Conservation (phyloP, 163 green algal genomes). For the Coccomyxa subellipsoidea region DNA sequence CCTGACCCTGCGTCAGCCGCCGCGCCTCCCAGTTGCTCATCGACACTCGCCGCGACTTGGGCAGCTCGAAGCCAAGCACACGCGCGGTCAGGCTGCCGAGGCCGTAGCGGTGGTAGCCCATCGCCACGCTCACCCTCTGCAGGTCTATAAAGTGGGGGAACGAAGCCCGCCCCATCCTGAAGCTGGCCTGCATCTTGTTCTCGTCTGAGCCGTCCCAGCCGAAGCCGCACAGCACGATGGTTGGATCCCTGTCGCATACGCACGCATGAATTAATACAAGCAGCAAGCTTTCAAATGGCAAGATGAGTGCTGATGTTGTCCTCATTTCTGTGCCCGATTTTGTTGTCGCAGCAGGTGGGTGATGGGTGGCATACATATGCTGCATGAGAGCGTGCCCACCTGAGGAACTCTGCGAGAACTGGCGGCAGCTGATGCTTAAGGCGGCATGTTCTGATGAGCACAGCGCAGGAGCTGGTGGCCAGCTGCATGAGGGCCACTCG, state of each 20-base stretch:
- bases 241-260: constrained; percentile 8
- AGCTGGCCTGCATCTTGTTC: constrained; percentile 41
- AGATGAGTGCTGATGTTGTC: too few relatives aligned
- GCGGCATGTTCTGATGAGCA: constrained; percentile 44
- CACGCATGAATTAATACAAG: too few relatives aligned
- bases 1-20: constrained; percentile 39
- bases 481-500: constrained; percentile 58
- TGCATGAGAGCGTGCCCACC: too few relatives aligned
- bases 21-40: constrained; percentile 59
- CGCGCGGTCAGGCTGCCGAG: constrained; percentile 30
- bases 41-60: constrained; percentile 48
- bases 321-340: too few relatives aligned
- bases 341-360: too few relatives aligned
- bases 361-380: too few relatives aligned
- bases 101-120: constrained; percentile 44
- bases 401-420: neutral
- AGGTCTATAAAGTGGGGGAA: constrained; percentile 58
- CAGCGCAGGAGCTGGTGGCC: constrained; percentile 27
- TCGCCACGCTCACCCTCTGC: constrained; percentile 23
- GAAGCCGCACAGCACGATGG: constrained; percentile 42
- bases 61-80: constrained; percentile 46
- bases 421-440: neutral
- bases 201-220: constrained; percentile 55
- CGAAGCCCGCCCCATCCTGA: neutral
- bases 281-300: too few relatives aligned